These are phyloP conservation scores for Beauveria brongniartii DNA, from an alignment of 2,329 filamentous ascomycete species.

Conservation along the genomic window DNA sequence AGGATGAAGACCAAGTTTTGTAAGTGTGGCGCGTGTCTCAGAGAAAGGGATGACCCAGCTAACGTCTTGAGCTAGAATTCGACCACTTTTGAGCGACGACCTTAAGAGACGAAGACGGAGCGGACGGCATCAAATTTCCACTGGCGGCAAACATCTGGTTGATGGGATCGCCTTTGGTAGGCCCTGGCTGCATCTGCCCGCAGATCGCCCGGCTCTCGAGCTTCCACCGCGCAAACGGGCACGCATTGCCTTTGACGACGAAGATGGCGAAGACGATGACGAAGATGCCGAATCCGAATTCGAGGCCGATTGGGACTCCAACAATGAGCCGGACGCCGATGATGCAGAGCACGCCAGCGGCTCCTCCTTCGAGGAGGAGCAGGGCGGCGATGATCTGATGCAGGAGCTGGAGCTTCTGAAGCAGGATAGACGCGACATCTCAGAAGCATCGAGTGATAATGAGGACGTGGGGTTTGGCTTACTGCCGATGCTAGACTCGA, in stretches of 20 bases:
- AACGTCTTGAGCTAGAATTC: slow-evolving; percentile 48
- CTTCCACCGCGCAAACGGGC: slow-evolving; percentile 69
- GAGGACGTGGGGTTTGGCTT: slow-evolving; percentile 5
- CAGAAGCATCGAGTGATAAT: slow-evolving; percentile 13
- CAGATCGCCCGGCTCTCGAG: slow-evolving; percentile 55
- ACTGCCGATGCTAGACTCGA: slow-evolving; percentile 8
- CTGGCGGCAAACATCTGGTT: slow-evolving; percentile 70
- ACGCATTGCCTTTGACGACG: slow-evolving; percentile 37
- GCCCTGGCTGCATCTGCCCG: slow-evolving; percentile 52
- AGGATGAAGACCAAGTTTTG: slow-evolving; percentile 78
- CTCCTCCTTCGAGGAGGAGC: slow-evolving; percentile 5
- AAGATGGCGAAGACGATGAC: slow-evolving; percentile 31
- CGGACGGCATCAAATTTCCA: slow-evolving; percentile 73
- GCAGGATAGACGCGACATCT: slow-evolving; percentile 8
- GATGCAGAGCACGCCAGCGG: not conserved
- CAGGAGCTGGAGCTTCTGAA: slow-evolving; percentile 8
- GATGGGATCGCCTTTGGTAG: slow-evolving; percentile 82
- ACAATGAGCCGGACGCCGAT: slow-evolving; percentile 15
- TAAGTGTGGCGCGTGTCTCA: slow-evolving; percentile 34
- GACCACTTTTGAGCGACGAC: slow-evolving; percentile 68
- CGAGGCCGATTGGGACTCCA: slow-evolving; percentile 16
- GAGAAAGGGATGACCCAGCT: not conserved
- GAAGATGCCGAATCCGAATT: slow-evolving; percentile 27
- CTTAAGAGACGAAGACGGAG: slow-evolving; percentile 62
- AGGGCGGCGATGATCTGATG: slow-evolving; percentile 3